These are phyloP conservation scores for Alnus rubra DNA, from an alignment of 306 rosid genomes.

Conservation along the genomic window DNA sequence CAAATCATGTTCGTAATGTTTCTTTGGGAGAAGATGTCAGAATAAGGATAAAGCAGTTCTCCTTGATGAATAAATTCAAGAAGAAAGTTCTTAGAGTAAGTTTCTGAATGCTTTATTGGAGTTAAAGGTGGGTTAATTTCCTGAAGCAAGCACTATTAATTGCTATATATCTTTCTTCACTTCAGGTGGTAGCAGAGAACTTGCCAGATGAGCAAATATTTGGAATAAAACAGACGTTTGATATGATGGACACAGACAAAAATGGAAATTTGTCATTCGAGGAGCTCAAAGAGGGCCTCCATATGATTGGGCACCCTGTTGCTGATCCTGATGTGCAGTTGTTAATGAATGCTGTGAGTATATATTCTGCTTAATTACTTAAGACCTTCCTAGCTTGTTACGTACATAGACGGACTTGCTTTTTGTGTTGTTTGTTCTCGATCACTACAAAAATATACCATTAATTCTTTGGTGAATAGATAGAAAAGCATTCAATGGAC, in stretches of 20 bases:
- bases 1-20: conserved; percentile 52
- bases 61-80: conserved; percentile 90
- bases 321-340: conserved; percentile 72
- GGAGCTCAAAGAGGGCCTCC: conserved; percentile 82
- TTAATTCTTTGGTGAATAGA: background rate
- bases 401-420: background rate
- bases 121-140: background rate
- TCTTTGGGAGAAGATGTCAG: conserved; percentile 81
- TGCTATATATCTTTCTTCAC: background rate
- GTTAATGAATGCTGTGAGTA: conserved; percentile 86
- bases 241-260: conserved; percentile 83
- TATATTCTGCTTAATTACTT: conserved; percentile 3
- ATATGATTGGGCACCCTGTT: conserved; percentile 62
- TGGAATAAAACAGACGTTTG: conserved; percentile 59
- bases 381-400: background rate
- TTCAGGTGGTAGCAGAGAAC: conserved; percentile 85
- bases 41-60: conserved; percentile 83
- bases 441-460: background rate
- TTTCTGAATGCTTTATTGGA: conserved; percentile 7
- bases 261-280: conserved; percentile 76
- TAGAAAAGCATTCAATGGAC: too few species aligned
- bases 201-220: conserved; percentile 78
- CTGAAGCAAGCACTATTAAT: background rate
- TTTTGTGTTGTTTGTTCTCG: background rate
- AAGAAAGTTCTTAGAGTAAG: conserved; percentile 91